Evolutionary conservation across 352 stramenopile genomes (phyloP).

Genomic region (Globisporangium recalcitrans): DNA sequence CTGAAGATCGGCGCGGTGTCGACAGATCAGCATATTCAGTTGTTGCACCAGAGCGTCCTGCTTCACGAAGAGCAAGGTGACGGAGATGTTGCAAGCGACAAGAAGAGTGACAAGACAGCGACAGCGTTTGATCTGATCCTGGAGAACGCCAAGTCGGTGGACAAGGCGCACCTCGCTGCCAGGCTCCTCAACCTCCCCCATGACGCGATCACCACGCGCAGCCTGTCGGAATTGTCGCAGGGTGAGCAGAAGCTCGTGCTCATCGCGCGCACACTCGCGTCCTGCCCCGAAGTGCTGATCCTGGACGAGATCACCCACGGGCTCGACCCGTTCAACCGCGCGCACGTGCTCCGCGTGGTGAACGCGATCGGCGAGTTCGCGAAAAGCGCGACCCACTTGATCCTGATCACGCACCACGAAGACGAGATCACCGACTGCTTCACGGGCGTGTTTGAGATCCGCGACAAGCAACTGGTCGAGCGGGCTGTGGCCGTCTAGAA

Average conservation of each 20-base stretch:
- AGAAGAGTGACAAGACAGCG: background rate
- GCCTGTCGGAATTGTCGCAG: constrained; percentile 80
- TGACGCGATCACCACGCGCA: constrained; percentile 26
- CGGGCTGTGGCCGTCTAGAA: constrained; percentile 17
- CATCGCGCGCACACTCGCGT: constrained; percentile 76
- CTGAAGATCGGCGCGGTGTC: constrained; percentile 69
- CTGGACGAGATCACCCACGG: constrained; percentile 92
- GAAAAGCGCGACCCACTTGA: constrained; percentile 42
- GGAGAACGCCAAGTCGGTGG: constrained; percentile 33
- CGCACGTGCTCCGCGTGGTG: constrained; percentile 68
- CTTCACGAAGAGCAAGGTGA: constrained; percentile 1
- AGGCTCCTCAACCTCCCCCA: constrained; percentile 30
- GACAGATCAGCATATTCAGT: constrained; percentile 86
- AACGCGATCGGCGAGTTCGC: constrained; percentile 64
- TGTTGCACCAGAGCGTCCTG: constrained; percentile 44
- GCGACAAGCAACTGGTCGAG: constrained; percentile 48
- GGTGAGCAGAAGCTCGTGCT: constrained; percentile 91
- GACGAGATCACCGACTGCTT: constrained; percentile 87
- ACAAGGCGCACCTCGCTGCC: constrained; percentile 29
- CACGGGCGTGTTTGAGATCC: constrained; percentile 73
- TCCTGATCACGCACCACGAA: constrained; percentile 92
- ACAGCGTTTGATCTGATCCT: constrained; percentile 35
- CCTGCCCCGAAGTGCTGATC: constrained; percentile 74
- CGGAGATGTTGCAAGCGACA: constrained; percentile 6
- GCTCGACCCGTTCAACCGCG: constrained; percentile 82